Evolutionary conservation across 768 basidiomycete genomes (phyloP), one percentile per base, ranked within the genome.

Genomic region (Tricholoma matsutake): DNA sequence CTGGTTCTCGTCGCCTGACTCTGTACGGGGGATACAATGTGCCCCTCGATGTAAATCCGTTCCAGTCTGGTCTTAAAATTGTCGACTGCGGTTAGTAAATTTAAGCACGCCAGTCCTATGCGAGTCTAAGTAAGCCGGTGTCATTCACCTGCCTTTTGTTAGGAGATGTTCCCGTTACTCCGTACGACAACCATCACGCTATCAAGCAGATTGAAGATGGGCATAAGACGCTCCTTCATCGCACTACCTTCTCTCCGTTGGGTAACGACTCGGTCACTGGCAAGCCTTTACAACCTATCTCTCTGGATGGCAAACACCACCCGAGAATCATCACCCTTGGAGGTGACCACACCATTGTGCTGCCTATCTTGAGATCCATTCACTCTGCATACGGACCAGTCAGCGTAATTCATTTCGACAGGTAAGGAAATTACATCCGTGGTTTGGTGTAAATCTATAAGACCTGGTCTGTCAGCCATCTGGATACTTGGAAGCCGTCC

Each of bases 321-420:
- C 92, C 93, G 0, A 80, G 91, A 39, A 76, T 95, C 58, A 81
- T 95, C 62, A 91, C 92, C 20, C 83, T 94, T 34, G 94, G 94
- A 20, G 93, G 94, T 3, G 93, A 95, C 68, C 93, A 94, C 69
- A 92, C 92, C 8, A 91, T 94, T 62, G 91, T 79, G 7, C 70
- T 82, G n/a, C 79, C 78, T 4, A 60, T 82, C 20, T 75, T 88
- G 18, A 85, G 91, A 41, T 90, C 92, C 14, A 83, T 94, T 52
- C 71, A 90, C 71, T 84, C 85, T 45, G 86, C 86, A 11, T 94
- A 94, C 67, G 91, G 92, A 2, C 81, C 87, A 7, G 88, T 92
- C 57, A 87, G 86, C 31, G 88, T 91, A 54, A 91, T 94, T 55
- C 93, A 94, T 73, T 93, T 94, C 69, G 93, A 94, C 59, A 55